Evolutionary conservation across 371 early-diverging fungal genomes (phyloP).

Genomic region (Lichtheimia corymbifera): DNA sequence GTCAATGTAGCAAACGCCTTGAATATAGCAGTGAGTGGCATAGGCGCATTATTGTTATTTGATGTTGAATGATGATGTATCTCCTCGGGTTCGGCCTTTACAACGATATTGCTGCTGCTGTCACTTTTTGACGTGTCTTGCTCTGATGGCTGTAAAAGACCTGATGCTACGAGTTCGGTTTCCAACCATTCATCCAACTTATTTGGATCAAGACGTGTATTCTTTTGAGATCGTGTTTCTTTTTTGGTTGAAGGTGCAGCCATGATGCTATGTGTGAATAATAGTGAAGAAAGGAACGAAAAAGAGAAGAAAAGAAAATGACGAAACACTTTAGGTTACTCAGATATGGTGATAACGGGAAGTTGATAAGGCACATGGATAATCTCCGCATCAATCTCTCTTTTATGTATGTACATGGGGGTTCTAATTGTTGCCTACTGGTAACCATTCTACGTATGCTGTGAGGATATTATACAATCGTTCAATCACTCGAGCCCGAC

Average conservation of each 20-base stretch:
- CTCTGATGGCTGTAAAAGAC: conserved; percentile 10
- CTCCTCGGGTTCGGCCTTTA: not conserved
- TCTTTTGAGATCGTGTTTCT: not conserved
- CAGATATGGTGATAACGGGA: not conserved
- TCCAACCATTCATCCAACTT: conserved; percentile 39
- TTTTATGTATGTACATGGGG: too few species aligned
- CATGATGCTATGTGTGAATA: not conserved
- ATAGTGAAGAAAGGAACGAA: conserved; percentile 2
- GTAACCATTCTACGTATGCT: not conserved
- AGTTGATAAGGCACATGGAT: not conserved
- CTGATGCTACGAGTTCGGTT: conserved; percentile 30
- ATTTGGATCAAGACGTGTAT: conserved; percentile 8
- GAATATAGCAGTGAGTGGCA: not conserved
- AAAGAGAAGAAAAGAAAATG: not conserved
- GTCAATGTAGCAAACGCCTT: not conserved
- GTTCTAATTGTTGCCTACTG: too few species aligned
- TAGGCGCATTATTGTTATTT: not conserved
- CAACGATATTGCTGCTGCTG: not conserved
- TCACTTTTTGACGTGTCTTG: not conserved
- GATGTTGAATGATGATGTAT: too few species aligned
- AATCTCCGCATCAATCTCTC: conserved; percentile 3
- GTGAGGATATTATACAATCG: conserved; percentile 1
- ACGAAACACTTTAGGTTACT: not conserved
- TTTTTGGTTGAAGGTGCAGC: not conserved
- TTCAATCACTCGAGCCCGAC: not conserved